Base-by-base conservation (phyloP, 345 rosid genomes). In the Eucalyptus regnans region DNA sequence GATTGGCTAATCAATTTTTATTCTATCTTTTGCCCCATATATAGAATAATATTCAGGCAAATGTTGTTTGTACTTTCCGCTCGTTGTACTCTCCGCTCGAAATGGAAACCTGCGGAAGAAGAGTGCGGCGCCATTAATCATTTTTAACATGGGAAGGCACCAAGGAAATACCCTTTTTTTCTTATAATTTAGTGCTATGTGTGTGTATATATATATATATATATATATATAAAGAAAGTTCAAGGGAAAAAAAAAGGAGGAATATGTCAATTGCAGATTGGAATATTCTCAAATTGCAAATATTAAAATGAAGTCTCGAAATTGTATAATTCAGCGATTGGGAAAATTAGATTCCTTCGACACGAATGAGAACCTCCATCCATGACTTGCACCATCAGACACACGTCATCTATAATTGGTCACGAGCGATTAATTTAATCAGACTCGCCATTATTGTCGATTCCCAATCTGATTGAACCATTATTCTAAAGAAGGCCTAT, bases 71-170 rank as follows among this genome's bases (percentile, higher is more conserved):
- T 33, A 9, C 46, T 37, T 52, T 71, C 13, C 7, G 81, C 22
- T 50, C 50, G 43, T 76, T 50, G 27, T 33, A 18, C 46, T 18
- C 58, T 71, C 13, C 7, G 81, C 43, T 50, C 50, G 43, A 48
- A 88, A 16, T 15, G 43, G 86, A 88, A 88, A 88, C 89, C 86
- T 41, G 86, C 66, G 86, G 80, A 37, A 37, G 62, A 5, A 50
- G 8, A 37, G 81, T 33, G 23, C 81, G 44, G 81, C 81, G 44
- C 44, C 10, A 68, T 17, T 68, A 68, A 5, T 68, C 43, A 68
- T 17, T 68, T 68, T 76, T 76, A 50, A 50, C 86, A 88, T 76
- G 83, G 68, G 89, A 76, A 76, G 86, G 50, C 89, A 88, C 25
- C 86, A 52, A 88, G 89, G 60, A 51, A 71, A 76, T 20, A 10